Base-by-base conservation (phyloP, 768 basidiomycete genomes). In the Tricholoma saponaceum region DNA sequence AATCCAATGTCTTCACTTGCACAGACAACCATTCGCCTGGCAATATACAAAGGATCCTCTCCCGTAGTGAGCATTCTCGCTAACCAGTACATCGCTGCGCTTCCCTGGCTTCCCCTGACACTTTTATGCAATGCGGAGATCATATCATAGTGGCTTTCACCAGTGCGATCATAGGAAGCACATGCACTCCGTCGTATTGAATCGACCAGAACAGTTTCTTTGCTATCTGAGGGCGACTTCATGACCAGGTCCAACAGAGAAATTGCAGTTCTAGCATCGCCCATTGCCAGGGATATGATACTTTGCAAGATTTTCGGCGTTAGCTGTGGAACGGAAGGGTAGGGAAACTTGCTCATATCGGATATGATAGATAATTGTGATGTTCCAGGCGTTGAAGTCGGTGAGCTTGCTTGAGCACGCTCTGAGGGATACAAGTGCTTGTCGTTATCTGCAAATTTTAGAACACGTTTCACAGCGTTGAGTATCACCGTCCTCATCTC, bases 1-100 rank as follows among this genome's bases (percentile, higher is more conserved):
- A 92, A 72, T 0, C 92, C 92, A 39, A 95, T 82, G 66, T 95
- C 92, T 69, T 95, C 92, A 60, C 89, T 90, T 2, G 92, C 91
- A 62, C 89, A 85, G 6, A 92, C 88, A 4, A 89, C 76, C 76
- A 91, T 81, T 54, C 90, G 77, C 33, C 90, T 76, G 5, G 84
- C 86, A 57, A 92, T 80, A 63, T 82, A 94, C 49, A 91, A 63
- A 3, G 92, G 89, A 69, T 94, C 91, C 68, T 92, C 91, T 18
- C 90, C 91, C 25, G 82, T 86, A 33, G 76, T 80, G 32, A 92
- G 75, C 91, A 92, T 92, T 51, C 89, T 81, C 9, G 91, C 90
- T 20, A 95, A 77, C 90, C 92, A 95, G 68, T 94, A 95, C 76
- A 93, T 73, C 5, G 92, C 92, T 0, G 90, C 92, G 64, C 79